A percentile compares a stretch with the other conserved stretches of the same genome.
These are phyloP conservation scores for Globisporangium alternatum DNA, from an alignment of 352 stramenopile genomes.

Conservation along the genomic window DNA sequence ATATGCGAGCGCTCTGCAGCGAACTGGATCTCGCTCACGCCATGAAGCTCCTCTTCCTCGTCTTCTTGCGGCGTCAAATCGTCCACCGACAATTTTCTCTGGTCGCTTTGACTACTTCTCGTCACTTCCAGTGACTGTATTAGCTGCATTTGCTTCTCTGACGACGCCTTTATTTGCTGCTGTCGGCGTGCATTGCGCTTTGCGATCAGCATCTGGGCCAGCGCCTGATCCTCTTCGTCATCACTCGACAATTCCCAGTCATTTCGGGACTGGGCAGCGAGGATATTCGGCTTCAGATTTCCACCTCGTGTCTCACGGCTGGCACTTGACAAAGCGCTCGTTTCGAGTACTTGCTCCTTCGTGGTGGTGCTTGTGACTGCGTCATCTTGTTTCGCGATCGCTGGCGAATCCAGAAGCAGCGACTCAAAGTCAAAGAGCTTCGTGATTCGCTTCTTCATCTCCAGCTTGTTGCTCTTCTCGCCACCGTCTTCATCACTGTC, in stretches of 20 bases:
- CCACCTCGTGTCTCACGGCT: not conserved
- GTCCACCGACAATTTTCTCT: not conserved
- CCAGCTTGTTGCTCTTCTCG: not conserved
- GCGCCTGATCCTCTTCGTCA: constrained; percentile 9
- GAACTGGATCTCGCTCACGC: not conserved
- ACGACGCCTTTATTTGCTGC: not conserved
- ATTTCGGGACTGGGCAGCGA: not conserved
- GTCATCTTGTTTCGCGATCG: not conserved
- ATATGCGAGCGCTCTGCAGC: not conserved
- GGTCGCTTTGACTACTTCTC: not conserved
- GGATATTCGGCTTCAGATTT: not conserved
- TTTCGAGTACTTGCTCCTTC: not conserved
- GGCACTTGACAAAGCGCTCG: not conserved
- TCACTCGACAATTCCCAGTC: not conserved
- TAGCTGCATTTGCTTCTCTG: not conserved
- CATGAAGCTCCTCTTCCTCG: not conserved
- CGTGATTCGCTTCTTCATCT: not conserved
- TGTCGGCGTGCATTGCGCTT: constrained; percentile 15
- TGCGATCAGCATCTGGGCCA: constrained; percentile 11
- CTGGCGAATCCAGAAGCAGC: constrained; percentile 22
- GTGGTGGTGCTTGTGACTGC: not conserved
- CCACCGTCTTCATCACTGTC: not conserved
- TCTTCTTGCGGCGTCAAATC: not conserved
- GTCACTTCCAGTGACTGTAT: not conserved
- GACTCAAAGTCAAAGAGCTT: constrained; percentile 60